Evolutionary conservation across 2,329 filamentous ascomycete species (phyloP).

Genomic region (Aspergillus luchuensis): DNA sequence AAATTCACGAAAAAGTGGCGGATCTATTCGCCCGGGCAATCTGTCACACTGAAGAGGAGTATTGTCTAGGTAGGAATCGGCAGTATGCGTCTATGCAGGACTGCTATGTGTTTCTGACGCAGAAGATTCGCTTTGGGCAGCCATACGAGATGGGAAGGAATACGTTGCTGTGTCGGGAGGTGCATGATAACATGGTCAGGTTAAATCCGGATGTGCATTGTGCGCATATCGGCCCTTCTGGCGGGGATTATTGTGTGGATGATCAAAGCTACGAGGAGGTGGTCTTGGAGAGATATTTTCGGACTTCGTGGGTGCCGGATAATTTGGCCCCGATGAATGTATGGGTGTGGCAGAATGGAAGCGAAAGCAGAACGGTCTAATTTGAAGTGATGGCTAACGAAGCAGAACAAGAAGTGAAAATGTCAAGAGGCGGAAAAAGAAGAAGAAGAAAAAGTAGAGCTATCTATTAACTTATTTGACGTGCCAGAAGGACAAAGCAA

Average conservation of each 20-base stretch:
- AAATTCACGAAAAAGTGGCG: slow-evolving; percentile 1
- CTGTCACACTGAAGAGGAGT: slow-evolving; percentile 23
- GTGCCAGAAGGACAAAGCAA: slow-evolving; percentile 27
- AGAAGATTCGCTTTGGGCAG: slow-evolving; percentile 27
- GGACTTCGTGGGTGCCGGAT: slow-evolving; percentile 28
- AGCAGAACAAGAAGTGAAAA: no score
- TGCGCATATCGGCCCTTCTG: slow-evolving; percentile 30
- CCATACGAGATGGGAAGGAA: slow-evolving; percentile 29
- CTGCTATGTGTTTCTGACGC: slow-evolving; percentile 25
- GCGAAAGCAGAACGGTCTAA: no score
- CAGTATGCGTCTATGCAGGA: slow-evolving; percentile 23
- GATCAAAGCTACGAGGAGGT: slow-evolving; percentile 27
- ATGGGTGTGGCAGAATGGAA: slow-evolving; percentile 13
- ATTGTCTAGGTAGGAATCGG: slow-evolving; percentile 23
- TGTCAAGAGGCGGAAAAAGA: neutral
- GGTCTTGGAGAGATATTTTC: slow-evolving; percentile 29
- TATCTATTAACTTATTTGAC: neutral
- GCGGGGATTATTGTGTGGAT: slow-evolving; percentile 32
- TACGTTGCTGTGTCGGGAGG: slow-evolving; percentile 31
- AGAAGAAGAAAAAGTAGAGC: neutral
- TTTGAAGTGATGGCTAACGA: no score
- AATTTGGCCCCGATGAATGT: slow-evolving; percentile 24
- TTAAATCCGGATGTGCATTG: slow-evolving; percentile 31
- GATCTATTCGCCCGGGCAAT: slow-evolving; percentile 22
- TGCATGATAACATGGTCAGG: slow-evolving; percentile 34